phyloP scores from a whole-genome alignment of 169 alveolate species.

The Babesia divergens region DNA sequence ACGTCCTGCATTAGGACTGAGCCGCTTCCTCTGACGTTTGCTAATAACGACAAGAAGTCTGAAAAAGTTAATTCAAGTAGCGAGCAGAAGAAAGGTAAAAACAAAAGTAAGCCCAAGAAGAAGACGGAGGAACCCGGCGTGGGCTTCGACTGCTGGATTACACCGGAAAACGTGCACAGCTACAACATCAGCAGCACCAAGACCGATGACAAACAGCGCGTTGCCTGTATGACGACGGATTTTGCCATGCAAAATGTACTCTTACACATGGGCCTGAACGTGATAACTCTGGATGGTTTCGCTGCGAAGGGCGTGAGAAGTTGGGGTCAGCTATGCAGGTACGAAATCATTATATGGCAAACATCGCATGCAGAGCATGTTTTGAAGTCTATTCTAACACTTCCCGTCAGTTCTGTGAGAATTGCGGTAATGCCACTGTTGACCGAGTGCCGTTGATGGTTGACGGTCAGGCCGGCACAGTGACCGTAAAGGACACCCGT shows the following conservation, averaged over 20 bases:
- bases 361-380: conserved; percentile 60
- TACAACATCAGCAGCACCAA: conserved; percentile 47
- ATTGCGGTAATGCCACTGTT: conserved; percentile 87
- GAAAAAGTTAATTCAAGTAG: neutral
- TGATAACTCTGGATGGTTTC: conserved; percentile 84
- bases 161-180: conserved; percentile 69
- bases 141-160: conserved; percentile 74
- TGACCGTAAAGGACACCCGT: conserved; percentile 62
- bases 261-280: conserved; percentile 84
- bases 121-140: conserved; percentile 24
- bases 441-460: conserved; percentile 60
- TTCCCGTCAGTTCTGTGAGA: conserved; percentile 78
- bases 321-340: conserved; percentile 83
- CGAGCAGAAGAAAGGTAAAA: neutral
- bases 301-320: conserved; percentile 79
- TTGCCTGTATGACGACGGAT: conserved; percentile 87
- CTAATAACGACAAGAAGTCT: neutral
- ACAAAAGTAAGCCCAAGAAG: conserved; percentile 18
- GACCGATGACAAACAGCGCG: conserved; percentile 19
- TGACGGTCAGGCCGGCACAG: conserved; percentile 44
- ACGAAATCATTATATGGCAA: too few species aligned
- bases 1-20: conserved; percentile 60
- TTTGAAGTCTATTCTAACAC: conserved; percentile 65
- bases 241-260: conserved; percentile 88
- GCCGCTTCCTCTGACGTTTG: conserved; percentile 54